Conservation (phyloP, 2,329 filamentous ascomycete species). For the Botrytis porri region DNA sequence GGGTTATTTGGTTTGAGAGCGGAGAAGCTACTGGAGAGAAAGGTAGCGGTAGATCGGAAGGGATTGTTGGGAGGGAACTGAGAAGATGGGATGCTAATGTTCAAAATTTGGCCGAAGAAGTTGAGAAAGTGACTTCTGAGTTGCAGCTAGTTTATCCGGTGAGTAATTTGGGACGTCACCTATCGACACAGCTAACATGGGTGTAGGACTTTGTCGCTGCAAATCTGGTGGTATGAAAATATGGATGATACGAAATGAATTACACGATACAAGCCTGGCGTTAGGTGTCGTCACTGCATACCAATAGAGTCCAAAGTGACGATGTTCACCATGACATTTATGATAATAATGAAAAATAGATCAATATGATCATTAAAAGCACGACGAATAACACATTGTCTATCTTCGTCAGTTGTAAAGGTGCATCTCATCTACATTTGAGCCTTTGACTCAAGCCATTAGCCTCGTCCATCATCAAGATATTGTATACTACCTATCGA, state of each 20-base stretch:
- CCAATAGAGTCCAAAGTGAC: background rate
- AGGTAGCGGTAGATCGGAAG: conserved; percentile 62
- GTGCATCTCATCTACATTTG: background rate
- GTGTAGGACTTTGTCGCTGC: conserved; percentile 54
- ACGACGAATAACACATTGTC: background rate
- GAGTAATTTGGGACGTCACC: conserved; percentile 34
- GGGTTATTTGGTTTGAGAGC: conserved; percentile 80
- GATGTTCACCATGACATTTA: conserved; percentile 15
- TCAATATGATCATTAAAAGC: conserved; percentile 4
- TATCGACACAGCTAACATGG: conserved; percentile 21
- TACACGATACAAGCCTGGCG: conserved; percentile 25
- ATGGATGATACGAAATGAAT: conserved; percentile 21
- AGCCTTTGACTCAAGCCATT: background rate
- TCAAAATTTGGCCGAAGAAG: conserved; percentile 80
- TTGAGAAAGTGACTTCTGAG: conserved; percentile 79
- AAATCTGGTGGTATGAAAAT: conserved; percentile 46
- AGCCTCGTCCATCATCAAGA: background rate
- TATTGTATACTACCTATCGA: background rate
- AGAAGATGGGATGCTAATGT: conserved; percentile 88
- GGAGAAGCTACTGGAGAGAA: conserved; percentile 68
- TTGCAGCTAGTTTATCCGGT: conserved; percentile 79
- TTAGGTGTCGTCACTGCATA: conserved; percentile 27
- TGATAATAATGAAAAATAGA: conserved; percentile 15
- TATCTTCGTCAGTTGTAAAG: background rate
- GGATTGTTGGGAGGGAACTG: conserved; percentile 66